phyloP scores from a whole-genome alignment of 345 rosid genomes.

The Gossypium arboreum region DNA sequence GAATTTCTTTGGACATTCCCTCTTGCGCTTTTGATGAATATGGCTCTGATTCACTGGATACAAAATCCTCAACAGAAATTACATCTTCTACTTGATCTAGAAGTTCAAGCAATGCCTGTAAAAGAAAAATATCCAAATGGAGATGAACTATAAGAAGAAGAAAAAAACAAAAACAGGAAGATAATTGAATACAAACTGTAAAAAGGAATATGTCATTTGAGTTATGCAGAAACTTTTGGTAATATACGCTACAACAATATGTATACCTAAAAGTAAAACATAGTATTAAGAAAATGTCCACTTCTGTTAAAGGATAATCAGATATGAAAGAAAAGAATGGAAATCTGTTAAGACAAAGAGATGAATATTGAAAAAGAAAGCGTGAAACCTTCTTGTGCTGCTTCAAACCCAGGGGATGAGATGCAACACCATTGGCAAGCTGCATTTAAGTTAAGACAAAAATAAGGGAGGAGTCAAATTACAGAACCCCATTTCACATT shows the following conservation, averaged over 20 bases:
- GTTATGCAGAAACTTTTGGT: neutral
- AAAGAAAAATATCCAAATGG: constrained; percentile 16
- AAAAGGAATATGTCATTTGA: constrained; percentile 9
- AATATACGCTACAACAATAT: neutral
- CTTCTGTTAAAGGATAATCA: neutral
- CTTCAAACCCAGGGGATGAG: constrained; percentile 40
- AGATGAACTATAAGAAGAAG: neutral
- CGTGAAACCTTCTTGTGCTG: constrained; percentile 75
- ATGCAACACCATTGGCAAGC: constrained; percentile 35
- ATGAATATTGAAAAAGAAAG: neutral
- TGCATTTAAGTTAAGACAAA: constrained; percentile 28
- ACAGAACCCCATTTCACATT: neutral
- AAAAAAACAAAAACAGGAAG: neutral
- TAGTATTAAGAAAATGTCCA: neutral
- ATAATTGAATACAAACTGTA: neutral
- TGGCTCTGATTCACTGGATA: constrained; percentile 29
- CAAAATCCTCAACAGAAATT: constrained; percentile 62
- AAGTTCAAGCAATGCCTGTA: constrained; percentile 80
- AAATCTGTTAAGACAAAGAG: neutral
- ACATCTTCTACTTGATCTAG: constrained; percentile 94
- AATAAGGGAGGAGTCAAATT: constrained; percentile 4
- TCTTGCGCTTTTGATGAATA: constrained; percentile 35
- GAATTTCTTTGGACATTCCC: constrained; percentile 25
- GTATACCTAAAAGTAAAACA: neutral
- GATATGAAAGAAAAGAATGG: neutral